Evolutionary conservation across 805 yeast genomes (phyloP).

Genomic region (Suhomyces sp.): DNA sequence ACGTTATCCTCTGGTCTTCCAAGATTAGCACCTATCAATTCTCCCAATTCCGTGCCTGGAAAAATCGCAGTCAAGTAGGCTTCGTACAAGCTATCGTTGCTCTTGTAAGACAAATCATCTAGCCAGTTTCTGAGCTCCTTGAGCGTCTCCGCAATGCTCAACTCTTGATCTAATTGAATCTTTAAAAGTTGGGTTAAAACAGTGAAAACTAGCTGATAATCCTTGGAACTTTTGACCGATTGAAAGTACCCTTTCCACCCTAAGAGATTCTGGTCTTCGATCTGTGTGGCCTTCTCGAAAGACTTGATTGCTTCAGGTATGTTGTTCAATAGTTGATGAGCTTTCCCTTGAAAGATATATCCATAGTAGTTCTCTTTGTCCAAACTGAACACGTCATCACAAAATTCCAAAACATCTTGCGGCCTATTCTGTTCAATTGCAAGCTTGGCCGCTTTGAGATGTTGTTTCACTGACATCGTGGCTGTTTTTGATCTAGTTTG

Average conservation of each 20-base stretch:
- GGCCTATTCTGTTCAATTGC: slow-evolving; percentile 59
- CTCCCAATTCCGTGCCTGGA: slow-evolving; percentile 59
- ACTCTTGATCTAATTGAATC: slow-evolving; percentile 41
- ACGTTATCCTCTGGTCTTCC: slow-evolving; percentile 49
- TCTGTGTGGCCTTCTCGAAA: slow-evolving; percentile 49
- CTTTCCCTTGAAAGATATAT: slow-evolving; percentile 68
- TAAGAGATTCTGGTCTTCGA: slow-evolving; percentile 50
- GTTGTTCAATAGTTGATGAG: slow-evolving; percentile 48
- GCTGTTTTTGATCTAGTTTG: too few species aligned
- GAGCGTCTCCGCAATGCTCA: slow-evolving; percentile 48
- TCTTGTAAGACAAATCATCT: slow-evolving; percentile 31
- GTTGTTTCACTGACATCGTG: slow-evolving; percentile 27
- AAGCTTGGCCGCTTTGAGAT: slow-evolving; percentile 40
- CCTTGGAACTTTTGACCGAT: slow-evolving; percentile 36
- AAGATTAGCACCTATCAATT: slow-evolving; percentile 45
- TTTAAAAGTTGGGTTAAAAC: slow-evolving; percentile 47
- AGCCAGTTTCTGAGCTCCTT: slow-evolving; percentile 48
- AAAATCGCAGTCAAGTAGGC: slow-evolving; percentile 48
- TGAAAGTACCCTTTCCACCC: slow-evolving; percentile 84
- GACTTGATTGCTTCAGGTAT: slow-evolving; percentile 38
- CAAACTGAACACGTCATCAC: slow-evolving; percentile 33
- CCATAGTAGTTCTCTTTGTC: slow-evolving; percentile 52
- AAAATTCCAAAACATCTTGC: slow-evolving; percentile 56
- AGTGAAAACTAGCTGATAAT: slow-evolving; percentile 46
- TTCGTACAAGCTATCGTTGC: slow-evolving; percentile 38